These are phyloP conservation scores for Barnettozyma salicaria DNA, from an alignment of 805 yeast genomes.

Conservation along the genomic window DNA sequence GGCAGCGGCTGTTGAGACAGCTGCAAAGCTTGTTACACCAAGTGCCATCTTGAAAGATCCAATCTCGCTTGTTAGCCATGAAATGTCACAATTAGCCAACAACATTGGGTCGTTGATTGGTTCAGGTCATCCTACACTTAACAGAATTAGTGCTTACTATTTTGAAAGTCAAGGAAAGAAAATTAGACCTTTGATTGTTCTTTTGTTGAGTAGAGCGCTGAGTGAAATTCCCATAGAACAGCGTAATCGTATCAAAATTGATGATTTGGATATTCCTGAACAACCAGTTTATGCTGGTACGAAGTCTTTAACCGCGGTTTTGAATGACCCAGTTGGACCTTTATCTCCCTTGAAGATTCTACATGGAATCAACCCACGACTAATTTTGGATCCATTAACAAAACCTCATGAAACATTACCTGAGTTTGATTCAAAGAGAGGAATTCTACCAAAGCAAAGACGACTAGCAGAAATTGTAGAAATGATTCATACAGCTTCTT, in stretches of 20 bases:
- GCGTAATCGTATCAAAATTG: slow-evolving; percentile 59
- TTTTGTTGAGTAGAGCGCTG: slow-evolving; percentile 76
- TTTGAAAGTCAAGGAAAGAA: slow-evolving; percentile 96
- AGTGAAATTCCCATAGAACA: slow-evolving; percentile 64
- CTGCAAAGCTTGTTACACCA: slow-evolving; percentile 71
- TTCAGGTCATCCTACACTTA: slow-evolving; percentile 88
- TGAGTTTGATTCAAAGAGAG: slow-evolving; percentile 49
- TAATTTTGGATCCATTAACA: slow-evolving; percentile 75
- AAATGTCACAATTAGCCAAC: slow-evolving; percentile 83
- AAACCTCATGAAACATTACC: slow-evolving; percentile 73
- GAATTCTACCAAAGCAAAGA: slow-evolving; percentile 90
- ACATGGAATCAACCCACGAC: slow-evolving; percentile 86
- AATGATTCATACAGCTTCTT: slow-evolving; percentile 95
- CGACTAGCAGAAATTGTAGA: slow-evolving; percentile 96
- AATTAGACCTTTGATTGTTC: slow-evolving; percentile 84
- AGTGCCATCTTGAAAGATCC: slow-evolving; percentile 64
- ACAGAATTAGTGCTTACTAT: slow-evolving; percentile 89
- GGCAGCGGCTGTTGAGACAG: slow-evolving; percentile 60
- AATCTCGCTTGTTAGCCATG: slow-evolving; percentile 82
- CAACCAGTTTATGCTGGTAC: slow-evolving; percentile 60
- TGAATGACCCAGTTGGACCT: slow-evolving; percentile 43
- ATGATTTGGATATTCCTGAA: slow-evolving; percentile 56
- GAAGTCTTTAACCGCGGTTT: slow-evolving; percentile 46
- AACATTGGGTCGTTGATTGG: slow-evolving; percentile 86
- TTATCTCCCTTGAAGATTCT: slow-evolving; percentile 78